These are phyloP conservation scores for Leishmania aethiopica DNA, from an alignment of 208 protist genomes.

Conservation along the genomic window DNA sequence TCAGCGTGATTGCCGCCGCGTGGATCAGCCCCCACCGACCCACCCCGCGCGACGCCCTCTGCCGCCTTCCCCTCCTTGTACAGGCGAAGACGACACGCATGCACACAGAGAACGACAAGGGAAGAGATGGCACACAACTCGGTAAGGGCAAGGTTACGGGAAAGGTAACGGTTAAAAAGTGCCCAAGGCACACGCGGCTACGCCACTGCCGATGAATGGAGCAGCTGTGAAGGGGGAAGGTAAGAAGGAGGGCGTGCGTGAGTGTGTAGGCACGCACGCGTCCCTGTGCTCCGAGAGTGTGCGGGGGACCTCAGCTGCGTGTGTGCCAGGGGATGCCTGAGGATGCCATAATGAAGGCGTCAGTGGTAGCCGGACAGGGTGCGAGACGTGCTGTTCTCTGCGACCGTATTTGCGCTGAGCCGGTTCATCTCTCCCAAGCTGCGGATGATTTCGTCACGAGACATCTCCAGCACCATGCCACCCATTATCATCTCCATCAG, in stretches of 20 bases:
- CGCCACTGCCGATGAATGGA: neutral
- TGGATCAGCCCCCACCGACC: neutral
- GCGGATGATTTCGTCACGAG: conserved; percentile 88
- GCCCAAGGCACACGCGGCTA: neutral
- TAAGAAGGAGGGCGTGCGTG: neutral
- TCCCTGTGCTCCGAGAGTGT: neutral
- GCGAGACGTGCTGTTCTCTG: conserved; percentile 12
- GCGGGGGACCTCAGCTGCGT: too few species aligned
- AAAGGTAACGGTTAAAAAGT: neutral
- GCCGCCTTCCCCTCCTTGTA: neutral
- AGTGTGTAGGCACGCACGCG: neutral
- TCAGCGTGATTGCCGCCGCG: neutral
- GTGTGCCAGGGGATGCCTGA: too few species aligned
- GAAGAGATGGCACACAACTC: neutral
- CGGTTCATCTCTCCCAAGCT: conserved; percentile 64
- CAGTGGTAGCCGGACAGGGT: conserved; percentile 30
- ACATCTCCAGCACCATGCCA: conserved; percentile 98
- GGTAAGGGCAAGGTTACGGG: too few species aligned
- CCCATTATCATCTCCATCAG: conserved; percentile 98
- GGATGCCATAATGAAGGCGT: neutral
- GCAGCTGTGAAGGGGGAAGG: neutral
- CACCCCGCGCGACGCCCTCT: neutral
- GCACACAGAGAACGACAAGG: neutral
- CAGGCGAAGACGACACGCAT: neutral
- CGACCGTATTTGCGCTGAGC: conserved; percentile 29